Base-by-base conservation (phyloP, 2,329 filamentous ascomycete genomes). In the Hirsutella thompsonii region DNA sequence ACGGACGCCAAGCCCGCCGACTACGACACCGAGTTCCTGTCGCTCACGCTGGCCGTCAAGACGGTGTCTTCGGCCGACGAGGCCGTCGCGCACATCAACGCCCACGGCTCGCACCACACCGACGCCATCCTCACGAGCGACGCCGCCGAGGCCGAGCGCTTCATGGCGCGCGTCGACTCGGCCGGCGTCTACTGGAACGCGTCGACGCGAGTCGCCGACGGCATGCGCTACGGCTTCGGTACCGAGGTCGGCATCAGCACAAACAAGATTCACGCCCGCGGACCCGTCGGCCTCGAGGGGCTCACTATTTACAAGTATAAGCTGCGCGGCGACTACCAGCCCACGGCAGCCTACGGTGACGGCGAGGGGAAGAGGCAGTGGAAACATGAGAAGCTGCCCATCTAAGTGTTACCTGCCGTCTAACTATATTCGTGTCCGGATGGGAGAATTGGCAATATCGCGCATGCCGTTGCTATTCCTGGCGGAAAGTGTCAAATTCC, bases 201-300 rank as follows among this genome's bases (percentile, higher is more conserved):
- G 8, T 93, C 86, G 20, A 94, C 87, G 8, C 77, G 92, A 39
- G 90, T 98, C 65, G 88, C 89, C 5, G 92, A 98, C 59, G 92
- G 92, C 8, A 95, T 94, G 83, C 75, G 92, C 34, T 96, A 93
- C 59, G 92, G 92, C 8, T 98, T 98, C 62, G 92, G 92, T 37
- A 96, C 92, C 0, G 92, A 98, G 64, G 92, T 98, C 20, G 92
- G 92, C 41, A 96, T 98, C 63, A 93, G 85, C 66, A 98, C 92
- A 38, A 98, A 95, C 69, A 98, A 96, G 69, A 94, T 98, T 48
- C 92, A 98, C 59, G 84, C 86, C 1, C 72, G 92, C 39, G 92
- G 92, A 0, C 92, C 92, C 0, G 92, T 98, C 5, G 92, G 92
- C 1, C 67, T 98, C 40, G 92, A 96, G 56, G 92, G 92, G 1